A percentile compares a stretch with the other conserved stretches of the same genome.
These are phyloP conservation scores for Knufia fluminis DNA, from an alignment of 2,329 filamentous ascomycete species.

Conservation along the genomic window DNA sequence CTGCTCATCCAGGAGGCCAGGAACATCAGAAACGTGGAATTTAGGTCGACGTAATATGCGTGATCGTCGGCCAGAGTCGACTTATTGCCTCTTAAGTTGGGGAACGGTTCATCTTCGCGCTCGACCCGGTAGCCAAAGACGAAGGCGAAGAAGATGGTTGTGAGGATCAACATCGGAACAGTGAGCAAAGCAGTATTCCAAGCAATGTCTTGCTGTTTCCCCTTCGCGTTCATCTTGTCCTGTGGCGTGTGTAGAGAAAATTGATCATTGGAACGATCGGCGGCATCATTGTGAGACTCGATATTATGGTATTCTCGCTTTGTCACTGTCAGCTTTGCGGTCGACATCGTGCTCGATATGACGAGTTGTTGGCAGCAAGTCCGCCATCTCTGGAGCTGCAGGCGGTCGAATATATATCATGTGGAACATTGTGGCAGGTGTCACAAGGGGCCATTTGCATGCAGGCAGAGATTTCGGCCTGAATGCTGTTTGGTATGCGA, in stretches of 20 bases:
- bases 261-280: neutral
- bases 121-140: constrained; percentile 10
- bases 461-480: too few relatives aligned
- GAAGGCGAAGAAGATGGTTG: constrained; percentile 8
- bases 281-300: neutral
- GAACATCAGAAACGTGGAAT: constrained; percentile 19
- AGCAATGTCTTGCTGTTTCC: constrained; percentile 3
- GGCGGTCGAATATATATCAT: too few relatives aligned
- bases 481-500: too few relatives aligned
- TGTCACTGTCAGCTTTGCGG: neutral
- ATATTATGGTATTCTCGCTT: neutral
- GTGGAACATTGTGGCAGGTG: too few relatives aligned
- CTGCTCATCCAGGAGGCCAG: constrained; percentile 24
- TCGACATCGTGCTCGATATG: neutral
- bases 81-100: neutral
- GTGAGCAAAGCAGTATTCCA: constrained; percentile 8
- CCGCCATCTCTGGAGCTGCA: too few relatives aligned
- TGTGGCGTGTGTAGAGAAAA: neutral
- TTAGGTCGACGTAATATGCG: constrained; percentile 19
- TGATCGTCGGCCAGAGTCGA: constrained; percentile 4
- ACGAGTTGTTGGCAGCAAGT: too few relatives aligned
- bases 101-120: neutral
- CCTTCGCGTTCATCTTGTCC: neutral
- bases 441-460: too few relatives aligned
- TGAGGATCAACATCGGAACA: constrained; percentile 12